Evolutionary conservation across 2,329 filamentous ascomycete genomes (phyloP).

Genomic region (Neonectria sp.): DNA sequence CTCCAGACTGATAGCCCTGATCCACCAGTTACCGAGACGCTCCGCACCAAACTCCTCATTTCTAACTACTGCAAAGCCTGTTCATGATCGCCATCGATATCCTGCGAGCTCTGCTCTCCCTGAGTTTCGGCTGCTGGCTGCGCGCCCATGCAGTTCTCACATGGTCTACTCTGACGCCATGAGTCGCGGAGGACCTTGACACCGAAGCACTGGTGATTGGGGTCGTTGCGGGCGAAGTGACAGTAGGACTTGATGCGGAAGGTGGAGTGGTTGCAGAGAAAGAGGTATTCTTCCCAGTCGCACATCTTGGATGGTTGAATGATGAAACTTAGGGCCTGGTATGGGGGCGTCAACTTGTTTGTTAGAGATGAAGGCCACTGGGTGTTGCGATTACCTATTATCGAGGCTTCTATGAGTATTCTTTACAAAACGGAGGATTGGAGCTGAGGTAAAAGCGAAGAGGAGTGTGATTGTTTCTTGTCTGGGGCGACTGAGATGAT

Average conservation of each 20-base stretch:
- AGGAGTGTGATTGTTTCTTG: background rate
- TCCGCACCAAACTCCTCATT: background rate
- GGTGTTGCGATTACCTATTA: background rate
- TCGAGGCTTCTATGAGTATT: background rate
- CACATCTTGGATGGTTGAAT: conserved; percentile 67
- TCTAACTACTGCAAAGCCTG: background rate
- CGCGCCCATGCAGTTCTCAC: conserved; percentile 61
- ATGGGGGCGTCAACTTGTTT: background rate
- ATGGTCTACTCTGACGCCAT: conserved; percentile 69
- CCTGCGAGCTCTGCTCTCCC: conserved; percentile 3
- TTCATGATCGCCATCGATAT: background rate
- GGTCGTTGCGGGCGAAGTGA: conserved; percentile 82
- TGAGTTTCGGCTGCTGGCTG: background rate
- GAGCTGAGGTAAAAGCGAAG: background rate
- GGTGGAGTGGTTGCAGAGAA: conserved; percentile 74
- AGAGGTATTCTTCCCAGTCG: conserved; percentile 79
- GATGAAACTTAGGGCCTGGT: background rate
- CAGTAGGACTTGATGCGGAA: conserved; percentile 77
- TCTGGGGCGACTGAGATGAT: background rate
- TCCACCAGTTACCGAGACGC: background rate
- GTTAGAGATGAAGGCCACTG: background rate
- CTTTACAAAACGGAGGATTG: background rate
- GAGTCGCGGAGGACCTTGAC: conserved; percentile 76
- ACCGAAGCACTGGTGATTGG: conserved; percentile 77
- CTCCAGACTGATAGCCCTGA: background rate